Conservation (phyloP, 768 basidiomycete species). For the Leccinum imitatum region DNA sequence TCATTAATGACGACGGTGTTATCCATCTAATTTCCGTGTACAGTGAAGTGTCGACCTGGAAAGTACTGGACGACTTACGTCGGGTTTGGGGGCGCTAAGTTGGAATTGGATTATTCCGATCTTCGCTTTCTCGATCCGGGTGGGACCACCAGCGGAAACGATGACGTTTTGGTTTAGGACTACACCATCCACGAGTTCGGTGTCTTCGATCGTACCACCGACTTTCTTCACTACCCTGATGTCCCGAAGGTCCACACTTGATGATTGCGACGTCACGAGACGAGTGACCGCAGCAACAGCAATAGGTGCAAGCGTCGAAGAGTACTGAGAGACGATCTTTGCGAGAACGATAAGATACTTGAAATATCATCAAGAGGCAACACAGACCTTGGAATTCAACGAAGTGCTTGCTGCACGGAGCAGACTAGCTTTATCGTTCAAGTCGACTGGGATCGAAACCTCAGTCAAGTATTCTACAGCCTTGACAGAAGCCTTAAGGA, state of each 20-base stretch:
- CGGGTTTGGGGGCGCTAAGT: slow-evolving; percentile 95
- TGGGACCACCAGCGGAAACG: slow-evolving; percentile 86
- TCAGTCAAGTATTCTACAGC: slow-evolving; percentile 93
- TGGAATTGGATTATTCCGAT: slow-evolving; percentile 99
- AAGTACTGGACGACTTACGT: slow-evolving; percentile 52
- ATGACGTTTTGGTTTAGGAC: slow-evolving; percentile 97
- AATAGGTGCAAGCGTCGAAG: slow-evolving; percentile 96
- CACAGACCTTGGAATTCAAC: slow-evolving; percentile 86
- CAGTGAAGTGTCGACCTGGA: neutral
- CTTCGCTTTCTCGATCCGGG: slow-evolving; percentile 96
- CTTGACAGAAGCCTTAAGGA: slow-evolving; percentile 88
- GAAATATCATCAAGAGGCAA: neutral
- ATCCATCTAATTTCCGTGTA: slow-evolving; percentile 74
- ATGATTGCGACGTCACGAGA: slow-evolving; percentile 82
- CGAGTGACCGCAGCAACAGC: slow-evolving; percentile 96
- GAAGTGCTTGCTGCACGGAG: slow-evolving; percentile 93
- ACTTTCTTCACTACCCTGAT: slow-evolving; percentile 97
- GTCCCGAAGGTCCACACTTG: slow-evolving; percentile 95
- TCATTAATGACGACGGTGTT: slow-evolving; percentile 99
- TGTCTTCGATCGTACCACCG: slow-evolving; percentile 98
- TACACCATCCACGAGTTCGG: slow-evolving; percentile 93
- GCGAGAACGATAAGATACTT: slow-evolving; percentile 9
- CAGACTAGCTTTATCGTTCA: slow-evolving; percentile 81
- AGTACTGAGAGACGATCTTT: slow-evolving; percentile 99
- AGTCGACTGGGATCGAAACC: slow-evolving; percentile 88